phyloP scores from a whole-genome alignment of 2,329 filamentous ascomycete species.

The Beauveria asiatica region DNA sequence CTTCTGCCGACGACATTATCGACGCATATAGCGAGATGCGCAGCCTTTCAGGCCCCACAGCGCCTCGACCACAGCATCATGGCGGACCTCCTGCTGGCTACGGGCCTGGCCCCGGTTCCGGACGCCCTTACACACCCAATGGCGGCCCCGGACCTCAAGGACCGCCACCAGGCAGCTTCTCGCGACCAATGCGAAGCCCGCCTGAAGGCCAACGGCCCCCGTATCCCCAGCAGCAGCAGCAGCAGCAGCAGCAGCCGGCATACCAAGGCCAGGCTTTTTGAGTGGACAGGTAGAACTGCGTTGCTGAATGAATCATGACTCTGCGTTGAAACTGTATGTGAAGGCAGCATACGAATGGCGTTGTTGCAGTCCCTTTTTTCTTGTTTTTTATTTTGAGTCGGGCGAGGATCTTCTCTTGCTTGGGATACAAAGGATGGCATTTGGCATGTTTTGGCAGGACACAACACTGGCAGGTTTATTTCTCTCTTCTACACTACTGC shows the following conservation, averaged over 20 bases:
- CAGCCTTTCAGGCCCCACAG: conserved; percentile 16
- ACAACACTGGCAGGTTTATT: not conserved
- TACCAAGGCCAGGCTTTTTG: conserved; percentile 31
- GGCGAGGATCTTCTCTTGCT: not conserved
- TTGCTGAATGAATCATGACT: conserved; percentile 4
- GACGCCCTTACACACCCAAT: conserved; percentile 9
- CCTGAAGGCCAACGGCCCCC: conserved; percentile 9
- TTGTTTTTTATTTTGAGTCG: conserved; percentile 12
- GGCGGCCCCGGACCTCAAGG: conserved; percentile 8
- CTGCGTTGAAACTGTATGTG: not conserved
- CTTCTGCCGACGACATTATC: conserved; percentile 11
- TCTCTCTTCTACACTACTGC: not conserved
- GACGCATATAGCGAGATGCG: conserved; percentile 15
- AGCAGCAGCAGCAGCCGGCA: conserved; percentile 13
- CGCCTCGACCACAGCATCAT: conserved; percentile 15
- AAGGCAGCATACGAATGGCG: conserved; percentile 2
- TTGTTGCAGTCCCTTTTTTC: conserved; percentile 5
- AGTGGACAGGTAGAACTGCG: not conserved
- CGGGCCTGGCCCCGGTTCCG: conserved; percentile 44
- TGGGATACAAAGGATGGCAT: not conserved
- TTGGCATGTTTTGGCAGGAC: not conserved
- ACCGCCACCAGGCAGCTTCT: conserved; percentile 21
- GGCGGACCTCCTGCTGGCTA: conserved; percentile 61
- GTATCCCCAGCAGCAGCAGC: conserved; percentile 6
- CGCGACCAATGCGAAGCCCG: conserved; percentile 23